phyloP scores from a whole-genome alignment of 345 rosid genomes.

The Pistacia vera region DNA sequence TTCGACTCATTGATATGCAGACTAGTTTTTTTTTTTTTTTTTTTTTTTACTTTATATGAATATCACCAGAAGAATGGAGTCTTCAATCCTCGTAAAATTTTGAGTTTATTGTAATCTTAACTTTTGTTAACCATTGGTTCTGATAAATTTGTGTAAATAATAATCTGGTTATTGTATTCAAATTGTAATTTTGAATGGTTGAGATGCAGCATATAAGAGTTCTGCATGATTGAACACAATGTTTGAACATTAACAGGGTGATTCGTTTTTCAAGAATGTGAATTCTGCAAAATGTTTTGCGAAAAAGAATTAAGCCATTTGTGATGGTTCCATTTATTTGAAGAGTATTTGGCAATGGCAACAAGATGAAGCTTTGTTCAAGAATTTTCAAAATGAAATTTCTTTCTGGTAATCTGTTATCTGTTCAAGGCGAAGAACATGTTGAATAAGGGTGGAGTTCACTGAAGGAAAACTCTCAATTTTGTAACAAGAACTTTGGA shows the following conservation, averaged over 20 bases:
- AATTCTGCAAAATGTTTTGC: no score
- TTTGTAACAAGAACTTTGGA: no score
- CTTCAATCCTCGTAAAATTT: not conserved
- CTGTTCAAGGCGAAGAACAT: no score
- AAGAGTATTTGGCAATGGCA: no score
- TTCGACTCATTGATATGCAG: conserved; percentile 6
- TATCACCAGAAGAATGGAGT: not conserved
- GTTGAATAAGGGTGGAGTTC: no score
- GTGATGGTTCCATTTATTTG: not conserved
- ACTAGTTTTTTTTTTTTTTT: conserved; percentile 4
- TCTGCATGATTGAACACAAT: not conserved
- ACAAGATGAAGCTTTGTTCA: not conserved
- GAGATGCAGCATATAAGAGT: no score
- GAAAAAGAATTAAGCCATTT: not conserved
- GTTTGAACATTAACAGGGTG: not conserved
- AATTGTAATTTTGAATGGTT: not conserved
- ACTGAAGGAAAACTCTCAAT: no score
- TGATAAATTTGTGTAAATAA: no score
- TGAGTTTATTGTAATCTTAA: not conserved
- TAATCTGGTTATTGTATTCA: not conserved
- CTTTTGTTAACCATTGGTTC: not conserved
- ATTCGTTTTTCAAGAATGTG: no score
- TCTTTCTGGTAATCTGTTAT: no score
- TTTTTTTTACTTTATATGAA: not conserved
- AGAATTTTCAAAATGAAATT: not conserved